These are phyloP conservation scores for Fusarium sambucinum DNA, from an alignment of 2,329 filamentous ascomycete genomes.

Conservation along the genomic window DNA sequence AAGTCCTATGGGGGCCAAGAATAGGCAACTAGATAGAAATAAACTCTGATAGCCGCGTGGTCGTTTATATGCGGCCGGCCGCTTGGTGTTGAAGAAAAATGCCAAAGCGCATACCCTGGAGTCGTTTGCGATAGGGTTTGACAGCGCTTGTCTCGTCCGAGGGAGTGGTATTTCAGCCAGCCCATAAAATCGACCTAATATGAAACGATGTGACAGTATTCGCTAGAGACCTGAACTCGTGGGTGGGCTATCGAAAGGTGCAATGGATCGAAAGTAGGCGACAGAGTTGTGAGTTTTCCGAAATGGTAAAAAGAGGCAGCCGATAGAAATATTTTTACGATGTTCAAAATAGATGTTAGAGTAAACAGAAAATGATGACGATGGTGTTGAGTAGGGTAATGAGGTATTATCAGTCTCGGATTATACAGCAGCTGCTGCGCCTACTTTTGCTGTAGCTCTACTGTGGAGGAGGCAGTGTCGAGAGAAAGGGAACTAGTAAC, in stretches of 20 bases:
- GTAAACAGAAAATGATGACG: neutral
- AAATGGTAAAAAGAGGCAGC: slow-evolving; percentile 30
- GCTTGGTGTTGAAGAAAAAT: neutral
- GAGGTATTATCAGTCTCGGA: slow-evolving; percentile 17
- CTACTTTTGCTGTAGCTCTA: slow-evolving; percentile 4
- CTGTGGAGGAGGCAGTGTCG: slow-evolving; percentile 32
- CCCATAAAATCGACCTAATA: neutral
- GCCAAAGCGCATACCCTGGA: slow-evolving; percentile 15
- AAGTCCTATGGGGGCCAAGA: neutral
- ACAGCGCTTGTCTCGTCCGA: slow-evolving; percentile 25
- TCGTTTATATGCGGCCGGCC: slow-evolving; percentile 3
- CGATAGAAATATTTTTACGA: neutral
- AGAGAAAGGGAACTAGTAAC: neutral
- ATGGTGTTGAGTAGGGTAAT: slow-evolving; percentile 6
- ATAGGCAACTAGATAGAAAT: neutral
- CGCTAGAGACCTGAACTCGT: no score
- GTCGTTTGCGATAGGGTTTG: neutral
- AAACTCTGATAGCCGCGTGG: slow-evolving; percentile 10
- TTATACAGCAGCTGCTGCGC: slow-evolving; percentile 23
- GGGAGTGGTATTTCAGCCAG: slow-evolving; percentile 13
- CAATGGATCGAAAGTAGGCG: neutral
- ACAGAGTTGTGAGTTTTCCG: neutral
- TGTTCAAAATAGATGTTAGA: neutral
- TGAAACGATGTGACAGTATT: slow-evolving; percentile 8
- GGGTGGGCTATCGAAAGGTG: neutral